Conservation (phyloP, 805 yeast species). For the Candida nemodendra region DNA sequence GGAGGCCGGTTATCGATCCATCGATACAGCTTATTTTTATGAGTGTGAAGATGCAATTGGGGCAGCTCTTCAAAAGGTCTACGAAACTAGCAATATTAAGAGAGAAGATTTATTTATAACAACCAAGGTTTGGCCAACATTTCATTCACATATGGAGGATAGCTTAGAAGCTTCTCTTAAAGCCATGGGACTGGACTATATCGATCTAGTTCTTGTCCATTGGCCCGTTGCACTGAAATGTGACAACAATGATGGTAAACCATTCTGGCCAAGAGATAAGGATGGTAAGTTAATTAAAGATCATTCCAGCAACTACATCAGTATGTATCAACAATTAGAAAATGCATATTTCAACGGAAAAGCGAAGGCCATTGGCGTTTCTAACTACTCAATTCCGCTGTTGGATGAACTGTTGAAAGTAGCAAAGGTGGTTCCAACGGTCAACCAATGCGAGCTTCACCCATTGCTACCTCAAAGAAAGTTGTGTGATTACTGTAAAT, state of each 20-base stretch:
- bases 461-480: conserved; percentile 39
- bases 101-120: conserved; percentile 20
- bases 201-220: conserved; percentile 45
- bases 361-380: conserved; percentile 45
- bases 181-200: conserved; percentile 39
- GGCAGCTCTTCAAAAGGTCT: conserved; percentile 31
- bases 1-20: conserved; percentile 38
- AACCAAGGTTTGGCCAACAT: conserved; percentile 21
- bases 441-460: conserved; percentile 46
- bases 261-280: conserved; percentile 25
- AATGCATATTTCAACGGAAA: conserved; percentile 59
- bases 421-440: conserved; percentile 39
- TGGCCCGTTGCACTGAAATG: conserved; percentile 41
- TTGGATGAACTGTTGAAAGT: conserved; percentile 34
- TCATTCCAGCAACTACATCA: conserved; percentile 49
- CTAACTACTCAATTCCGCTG: conserved; percentile 34
- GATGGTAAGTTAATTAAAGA: conserved; percentile 19
- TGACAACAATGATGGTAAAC: conserved; percentile 18
- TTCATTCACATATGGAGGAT: conserved; percentile 32
- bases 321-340: conserved; percentile 65
- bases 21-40: conserved; percentile 43
- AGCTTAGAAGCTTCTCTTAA: conserved; percentile 38
- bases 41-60: conserved; percentile 43
- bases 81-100: conserved; percentile 8
- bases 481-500: conserved; percentile 30